Base-by-base conservation (phyloP, 2,329 filamentous ascomycete genomes). In the Penicillium glabrum region DNA sequence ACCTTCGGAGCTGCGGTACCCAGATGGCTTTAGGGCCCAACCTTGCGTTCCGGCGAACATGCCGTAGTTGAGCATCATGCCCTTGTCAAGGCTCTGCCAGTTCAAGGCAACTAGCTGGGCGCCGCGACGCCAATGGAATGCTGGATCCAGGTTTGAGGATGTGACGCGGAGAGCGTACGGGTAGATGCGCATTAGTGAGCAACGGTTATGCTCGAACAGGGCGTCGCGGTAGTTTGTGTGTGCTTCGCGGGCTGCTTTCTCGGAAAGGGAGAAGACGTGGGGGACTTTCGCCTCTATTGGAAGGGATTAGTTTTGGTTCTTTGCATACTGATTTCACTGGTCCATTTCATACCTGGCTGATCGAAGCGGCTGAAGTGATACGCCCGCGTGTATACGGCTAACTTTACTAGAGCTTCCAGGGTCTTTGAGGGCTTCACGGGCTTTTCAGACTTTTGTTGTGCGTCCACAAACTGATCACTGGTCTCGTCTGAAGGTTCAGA, bases 21-120 rank as follows among this genome's bases (percentile, higher is more conserved):
- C 88, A 31, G 82, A 72, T 0, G 93, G 92, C 75, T 97, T 97
- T 59, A 95, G 80, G 2, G 93, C 86, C 90, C 91, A 97, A 41
- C 93, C 93, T 43, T 84, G 79, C 50, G 90, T 89, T 10, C 86
- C 89, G 1, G 86, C 83, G 74, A 96, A 96, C 91, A 96, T 95
- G 65, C 86, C 93, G 69, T 95, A 88, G 69, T 97, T 97, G 14
- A 96, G 83, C 93, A 97, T 97, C 88, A 96, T 96, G 31, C 91
- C 92, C 65, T 91, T 89, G 68, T 97, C 92, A 73, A 89, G 87
- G 59, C 87, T 88, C 74, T 98, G 93, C 91, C 93, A 98, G 76
- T 97, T 97, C 59, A 98, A 79, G 0, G 93, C 93, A 1, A 96
- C 91, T 65, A 97, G 88, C 74, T 97, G 93, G 3, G 96, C 88